phyloP scores from a whole-genome alignment of 2,329 filamentous ascomycete species.

The Neofusicoccum parvum region DNA sequence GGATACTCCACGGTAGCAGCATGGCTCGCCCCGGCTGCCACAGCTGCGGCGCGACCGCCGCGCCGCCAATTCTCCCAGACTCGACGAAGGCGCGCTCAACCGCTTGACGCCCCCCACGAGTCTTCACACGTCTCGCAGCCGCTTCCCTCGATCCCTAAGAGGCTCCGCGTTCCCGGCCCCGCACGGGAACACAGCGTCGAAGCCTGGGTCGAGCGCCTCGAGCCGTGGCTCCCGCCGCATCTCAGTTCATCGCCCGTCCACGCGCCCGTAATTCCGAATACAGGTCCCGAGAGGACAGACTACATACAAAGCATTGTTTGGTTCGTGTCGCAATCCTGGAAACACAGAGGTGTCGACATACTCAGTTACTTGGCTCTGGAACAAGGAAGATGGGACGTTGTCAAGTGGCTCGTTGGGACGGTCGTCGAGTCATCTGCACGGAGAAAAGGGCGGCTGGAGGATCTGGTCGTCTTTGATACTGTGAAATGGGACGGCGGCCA shows the following conservation, averaged over 20 bases:
- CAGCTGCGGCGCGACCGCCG: constrained; percentile 24
- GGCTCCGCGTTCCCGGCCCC: not conserved
- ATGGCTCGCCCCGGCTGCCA: constrained; percentile 38
- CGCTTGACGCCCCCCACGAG: not conserved
- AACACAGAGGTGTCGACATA: constrained; percentile 33
- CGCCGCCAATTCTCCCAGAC: constrained; percentile 32
- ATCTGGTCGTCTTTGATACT: constrained; percentile 27
- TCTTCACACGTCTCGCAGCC: not conserved
- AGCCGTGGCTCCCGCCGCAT: constrained; percentile 39
- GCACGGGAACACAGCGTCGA: constrained; percentile 26
- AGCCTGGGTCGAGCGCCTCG: constrained; percentile 39
- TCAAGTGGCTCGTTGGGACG: constrained; percentile 50
- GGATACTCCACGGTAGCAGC: constrained; percentile 32
- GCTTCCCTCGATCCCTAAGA: not conserved
- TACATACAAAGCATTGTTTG: constrained; percentile 27
- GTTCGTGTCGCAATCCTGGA: constrained; percentile 30
- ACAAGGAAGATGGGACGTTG: constrained; percentile 46
- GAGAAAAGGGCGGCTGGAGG: constrained; percentile 21
- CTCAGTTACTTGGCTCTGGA: constrained; percentile 43
- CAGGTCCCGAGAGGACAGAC: constrained; percentile 12
- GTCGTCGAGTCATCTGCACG: constrained; percentile 38
- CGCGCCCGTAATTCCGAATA: constrained; percentile 24
- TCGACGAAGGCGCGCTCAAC: constrained; percentile 24
- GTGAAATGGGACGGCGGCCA: constrained; percentile 27
- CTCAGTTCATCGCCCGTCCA: constrained; percentile 27